Evolutionary conservation across 2,329 filamentous ascomycete species (phyloP), one percentile per base, ranked within the genome.

Genomic region (Fusarium sambucinum): DNA sequence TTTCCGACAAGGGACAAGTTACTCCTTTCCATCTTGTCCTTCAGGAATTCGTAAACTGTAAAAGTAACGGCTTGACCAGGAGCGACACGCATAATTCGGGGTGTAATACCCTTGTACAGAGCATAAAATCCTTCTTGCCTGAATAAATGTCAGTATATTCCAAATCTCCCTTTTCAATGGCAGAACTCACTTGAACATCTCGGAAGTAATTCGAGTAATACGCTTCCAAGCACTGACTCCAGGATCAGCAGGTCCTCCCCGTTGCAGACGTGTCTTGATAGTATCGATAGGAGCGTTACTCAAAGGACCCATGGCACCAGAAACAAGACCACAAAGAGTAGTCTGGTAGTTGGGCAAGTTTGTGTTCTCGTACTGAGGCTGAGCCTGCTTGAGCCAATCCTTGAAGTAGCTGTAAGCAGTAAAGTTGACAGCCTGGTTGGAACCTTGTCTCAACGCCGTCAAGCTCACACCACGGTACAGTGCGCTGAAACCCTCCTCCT

Each of bases 71-170:
- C 96, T 84, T 99, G 96, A 46, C 96, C 96, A 10, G 96, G 96
- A 27, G 96, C 96, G 55, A 99, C 96, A 76, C 96, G 89, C 94
- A 98, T 98, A 73, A 99, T 92, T 74, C 96, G 89, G 9, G 96
- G 96, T 46, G 96, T 99, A 81, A 99, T 99, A 75, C 96, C 96
- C 87, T 98, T 98, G 86, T 97, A 99, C 82, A 99, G 99, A 47
- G 96, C 96, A 74, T 93, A 90, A 72, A 95, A 85, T 35, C 96
- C 96, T 82, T 99, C 96, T 83, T 97, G 92, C 76, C 91, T 93
- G 12, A 77, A 42, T 25, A 23, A 11, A 7, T 52, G 63, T 73
- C 5, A 73, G 59, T 27, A 61, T 30, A n/a, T 21, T 19, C 6
- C 9, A 9, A 11, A 37, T 29, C 6, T 19, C 4, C 25, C 3